Evolutionary conservation across 73 alveolate genomes (phyloP).

Genomic region (Uronychia setigera): DNA sequence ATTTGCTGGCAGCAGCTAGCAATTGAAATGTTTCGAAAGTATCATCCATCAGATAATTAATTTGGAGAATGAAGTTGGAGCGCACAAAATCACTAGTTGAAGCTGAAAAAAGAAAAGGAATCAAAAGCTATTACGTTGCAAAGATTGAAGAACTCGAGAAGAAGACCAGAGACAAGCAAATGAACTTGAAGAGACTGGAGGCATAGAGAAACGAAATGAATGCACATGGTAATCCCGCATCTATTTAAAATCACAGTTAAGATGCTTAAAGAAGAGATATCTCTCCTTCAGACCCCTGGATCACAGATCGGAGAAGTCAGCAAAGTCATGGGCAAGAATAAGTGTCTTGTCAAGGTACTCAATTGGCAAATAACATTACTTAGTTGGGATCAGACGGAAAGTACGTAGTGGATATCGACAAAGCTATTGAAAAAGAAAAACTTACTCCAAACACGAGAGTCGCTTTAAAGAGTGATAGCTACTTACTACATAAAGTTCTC

Average conservation of each 20-base stretch:
- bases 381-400: conserved; percentile 95
- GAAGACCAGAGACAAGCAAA: conserved; percentile 77
- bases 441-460: conserved; percentile 90
- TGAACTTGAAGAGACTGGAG: conserved; percentile 93
- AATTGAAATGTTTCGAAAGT: background rate
- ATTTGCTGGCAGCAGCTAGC: background rate
- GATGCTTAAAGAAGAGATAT: conserved; percentile 93
- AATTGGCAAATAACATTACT: background rate
- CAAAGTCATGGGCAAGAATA: conserved; percentile 94
- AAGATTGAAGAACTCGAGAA: conserved; percentile 91
- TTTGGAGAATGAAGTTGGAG: background rate
- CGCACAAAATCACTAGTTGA: background rate
- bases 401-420: conserved; percentile 97
- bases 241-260: conserved; percentile 34
- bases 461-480: conserved; percentile 94
- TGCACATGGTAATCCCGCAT: conserved; percentile 52
- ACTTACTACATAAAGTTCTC: conserved; percentile 93
- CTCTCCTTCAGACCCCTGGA: conserved; percentile 93
- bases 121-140: conserved; percentile 68
- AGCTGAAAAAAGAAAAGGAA: conserved; percentile 40
- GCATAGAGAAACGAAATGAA: conserved; percentile 99
- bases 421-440: conserved; percentile 92
- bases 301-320: conserved; percentile 98
- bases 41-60: background rate
- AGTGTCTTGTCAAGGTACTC: conserved; percentile 73